Conservation (phyloP, 441 rosid genomes). For the Mallotus repandus region DNA sequence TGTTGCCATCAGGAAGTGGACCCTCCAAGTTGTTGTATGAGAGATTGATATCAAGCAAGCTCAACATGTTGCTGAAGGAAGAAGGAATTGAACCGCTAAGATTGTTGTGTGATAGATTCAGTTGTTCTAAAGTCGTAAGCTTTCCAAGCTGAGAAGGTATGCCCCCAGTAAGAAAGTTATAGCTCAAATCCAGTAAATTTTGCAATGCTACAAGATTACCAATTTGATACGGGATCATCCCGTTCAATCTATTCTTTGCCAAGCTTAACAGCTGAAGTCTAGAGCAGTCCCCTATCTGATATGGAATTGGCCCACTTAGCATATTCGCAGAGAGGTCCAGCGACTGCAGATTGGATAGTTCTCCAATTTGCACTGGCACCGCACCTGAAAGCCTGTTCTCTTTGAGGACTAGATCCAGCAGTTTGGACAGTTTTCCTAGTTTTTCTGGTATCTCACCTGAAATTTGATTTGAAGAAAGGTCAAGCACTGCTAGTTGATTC, state of each 20-base stretch:
- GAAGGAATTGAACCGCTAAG: constrained; percentile 34
- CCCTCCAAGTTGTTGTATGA: constrained; percentile 36
- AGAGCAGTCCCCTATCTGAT: constrained; percentile 25
- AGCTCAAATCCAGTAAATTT: constrained; percentile 31
- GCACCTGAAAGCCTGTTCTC: constrained; percentile 30
- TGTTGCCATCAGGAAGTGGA: constrained; percentile 26
- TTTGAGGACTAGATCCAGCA: constrained; percentile 23
- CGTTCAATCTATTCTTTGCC: constrained; percentile 22
- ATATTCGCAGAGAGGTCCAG: constrained; percentile 30
- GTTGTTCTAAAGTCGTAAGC: constrained; percentile 24
- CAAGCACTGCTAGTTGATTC: constrained; percentile 24
- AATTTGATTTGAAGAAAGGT: constrained; percentile 34
- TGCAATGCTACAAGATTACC: constrained; percentile 24
- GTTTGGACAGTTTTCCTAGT: constrained; percentile 25
- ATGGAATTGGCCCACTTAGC: constrained; percentile 32
- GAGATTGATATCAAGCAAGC: constrained; percentile 27
- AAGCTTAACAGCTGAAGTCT: constrained; percentile 20
- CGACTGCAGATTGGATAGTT: constrained; percentile 6
- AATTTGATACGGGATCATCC: constrained; percentile 29
- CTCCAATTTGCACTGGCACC: constrained; percentile 28
- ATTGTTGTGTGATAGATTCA: constrained; percentile 36
- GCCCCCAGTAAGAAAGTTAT: constrained; percentile 26
- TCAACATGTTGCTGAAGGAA: constrained; percentile 18
- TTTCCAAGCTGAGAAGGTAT: constrained; percentile 29
- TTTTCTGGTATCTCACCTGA: constrained; percentile 15